A percentile compares a stretch with the other conserved stretches of the same genome.
phyloP scores from a whole-genome alignment of 2,329 filamentous ascomycete species.

The Lasiodiplodia theobromae region DNA sequence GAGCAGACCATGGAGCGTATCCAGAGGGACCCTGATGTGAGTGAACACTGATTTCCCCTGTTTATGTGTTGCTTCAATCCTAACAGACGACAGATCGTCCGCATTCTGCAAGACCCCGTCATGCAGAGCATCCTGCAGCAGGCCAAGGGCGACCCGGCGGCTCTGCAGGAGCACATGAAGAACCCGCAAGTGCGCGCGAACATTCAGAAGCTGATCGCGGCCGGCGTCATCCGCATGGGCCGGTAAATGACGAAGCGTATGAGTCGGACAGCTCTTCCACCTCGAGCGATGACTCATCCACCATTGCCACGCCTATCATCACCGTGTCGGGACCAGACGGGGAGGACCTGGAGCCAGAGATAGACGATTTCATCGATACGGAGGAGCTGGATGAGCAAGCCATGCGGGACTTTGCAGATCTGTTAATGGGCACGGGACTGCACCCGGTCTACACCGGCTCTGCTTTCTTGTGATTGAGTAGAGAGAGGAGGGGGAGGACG shows the following conservation, averaged over 20 bases:
- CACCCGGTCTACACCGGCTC: conserved; percentile 14
- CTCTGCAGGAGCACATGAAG: conserved; percentile 96
- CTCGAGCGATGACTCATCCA: neutral
- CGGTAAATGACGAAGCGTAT: conserved; percentile 43
- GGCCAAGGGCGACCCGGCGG: conserved; percentile 90
- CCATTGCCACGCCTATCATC: neutral
- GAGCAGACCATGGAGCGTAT: conserved; percentile 93
- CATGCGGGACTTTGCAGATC: conserved; percentile 14
- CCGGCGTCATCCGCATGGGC: conserved; percentile 86
- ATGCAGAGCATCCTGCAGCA: conserved; percentile 98
- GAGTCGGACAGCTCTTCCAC: neutral
- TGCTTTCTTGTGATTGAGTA: conserved; percentile 6
- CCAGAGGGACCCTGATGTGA: conserved; percentile 86
- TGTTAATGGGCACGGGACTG: conserved; percentile 16
- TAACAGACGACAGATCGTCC: conserved; percentile 69
- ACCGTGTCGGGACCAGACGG: conserved; percentile 15
- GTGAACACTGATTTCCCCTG: conserved; percentile 42
- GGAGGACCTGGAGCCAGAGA: conserved; percentile 9
- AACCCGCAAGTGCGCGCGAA: conserved; percentile 85
- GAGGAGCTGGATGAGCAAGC: conserved; percentile 6
- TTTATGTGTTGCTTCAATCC: neutral
- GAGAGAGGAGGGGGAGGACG: neutral
- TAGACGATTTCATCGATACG: neutral
- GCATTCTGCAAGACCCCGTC: conserved; percentile 91
- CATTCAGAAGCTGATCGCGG: conserved; percentile 93